Evolutionary conservation across 495 filamentous ascomycete genomes (phyloP), one percentile per base, ranked within the genome.

Genomic region (Penicillium cataractarum): DNA sequence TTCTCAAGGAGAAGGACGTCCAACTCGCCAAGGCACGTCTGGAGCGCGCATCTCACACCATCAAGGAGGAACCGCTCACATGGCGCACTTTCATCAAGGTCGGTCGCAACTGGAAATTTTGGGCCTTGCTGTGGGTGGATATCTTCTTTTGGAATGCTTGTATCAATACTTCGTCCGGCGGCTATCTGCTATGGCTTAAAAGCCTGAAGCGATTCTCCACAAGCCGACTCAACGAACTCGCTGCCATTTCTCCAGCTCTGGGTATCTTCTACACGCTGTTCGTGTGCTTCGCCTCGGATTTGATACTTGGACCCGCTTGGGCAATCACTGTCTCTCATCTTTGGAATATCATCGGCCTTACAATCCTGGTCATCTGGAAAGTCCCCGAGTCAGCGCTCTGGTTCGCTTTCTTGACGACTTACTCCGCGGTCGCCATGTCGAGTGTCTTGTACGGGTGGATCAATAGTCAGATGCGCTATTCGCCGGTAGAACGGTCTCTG

Each of bases 401-500:
- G 74, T 80, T 84, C 55, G 80, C 82, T 1, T 85, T 83, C 63
- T 21, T 68, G 10, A 74, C 70, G 0, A 73, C 69, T 19, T 75
- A 71, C 39, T 71, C 70, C 0, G 66, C 73, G n/a, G 71, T 74
- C 24, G 70, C 72, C 0, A 74, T 75, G 69, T 74, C 74, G 5
- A 73, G 69, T 49, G 70, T 75, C 3, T 62, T 77, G 9, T 77
- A 75, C 51, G 74, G 72, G 6, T 87, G 84, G 84, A 80, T 82
- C 2, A 81, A 86, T 58, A 74, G 64, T 29, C 69, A 74, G 29
- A 55, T 78, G 4, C 65, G 84, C 76, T 65, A 82, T 79, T 67
- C 86, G 76, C 80, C 81, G 24, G 80, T 84, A 63, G 83, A 87
- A 66, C 70, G 86, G n/a, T 80, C 84, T 3, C 58, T 87, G 17